A percentile compares a stretch with the other conserved stretches of the same genome.
Evolutionary conservation across 805 yeast genomes (phyloP).

Genomic region (Starmerella stellata): DNA sequence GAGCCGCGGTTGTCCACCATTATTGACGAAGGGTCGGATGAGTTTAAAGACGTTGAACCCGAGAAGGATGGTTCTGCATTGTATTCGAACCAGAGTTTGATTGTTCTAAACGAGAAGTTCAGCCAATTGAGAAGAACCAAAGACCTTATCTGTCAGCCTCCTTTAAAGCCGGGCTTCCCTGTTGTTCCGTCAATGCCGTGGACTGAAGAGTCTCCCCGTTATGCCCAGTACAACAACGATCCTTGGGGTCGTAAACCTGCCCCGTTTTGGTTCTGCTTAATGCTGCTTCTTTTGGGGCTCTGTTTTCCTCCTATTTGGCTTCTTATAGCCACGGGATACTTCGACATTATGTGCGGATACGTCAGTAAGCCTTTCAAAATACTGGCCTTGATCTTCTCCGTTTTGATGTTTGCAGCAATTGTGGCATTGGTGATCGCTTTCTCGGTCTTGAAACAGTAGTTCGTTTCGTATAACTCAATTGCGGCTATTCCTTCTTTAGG

Average conservation of each 20-base stretch:
- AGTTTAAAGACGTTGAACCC: too few species aligned
- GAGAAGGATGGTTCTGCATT: too few species aligned
- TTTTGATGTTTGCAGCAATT: conserved; percentile 24
- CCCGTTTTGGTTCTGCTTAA: conserved; percentile 7
- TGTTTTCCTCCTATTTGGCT: conserved; percentile 28
- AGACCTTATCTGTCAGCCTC: not conserved
- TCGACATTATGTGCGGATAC: conserved; percentile 22
- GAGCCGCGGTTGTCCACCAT: too few species aligned
- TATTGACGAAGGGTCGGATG: too few species aligned
- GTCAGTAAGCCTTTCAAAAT: conserved; percentile 20
- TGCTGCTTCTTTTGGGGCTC: conserved; percentile 11
- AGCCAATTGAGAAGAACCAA: conserved; percentile 8
- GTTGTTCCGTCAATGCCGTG: conserved; percentile 12
- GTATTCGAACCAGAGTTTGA: too few species aligned
- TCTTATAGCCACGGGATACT: conserved; percentile 24
- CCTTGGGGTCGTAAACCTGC: conserved; percentile 16
- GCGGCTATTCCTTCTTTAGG: too few species aligned
- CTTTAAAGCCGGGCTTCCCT: conserved; percentile 14
- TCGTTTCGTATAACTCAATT: too few species aligned
- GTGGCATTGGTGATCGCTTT: conserved; percentile 33
- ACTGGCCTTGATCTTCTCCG: conserved; percentile 23
- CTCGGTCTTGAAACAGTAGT: conserved; percentile 24
- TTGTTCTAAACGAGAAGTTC: too few species aligned
- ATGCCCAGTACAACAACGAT: conserved; percentile 9
- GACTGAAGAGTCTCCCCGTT: not conserved